Conservation (phyloP, 2,329 filamentous ascomycete genomes). For the Coniella vitis region DNA sequence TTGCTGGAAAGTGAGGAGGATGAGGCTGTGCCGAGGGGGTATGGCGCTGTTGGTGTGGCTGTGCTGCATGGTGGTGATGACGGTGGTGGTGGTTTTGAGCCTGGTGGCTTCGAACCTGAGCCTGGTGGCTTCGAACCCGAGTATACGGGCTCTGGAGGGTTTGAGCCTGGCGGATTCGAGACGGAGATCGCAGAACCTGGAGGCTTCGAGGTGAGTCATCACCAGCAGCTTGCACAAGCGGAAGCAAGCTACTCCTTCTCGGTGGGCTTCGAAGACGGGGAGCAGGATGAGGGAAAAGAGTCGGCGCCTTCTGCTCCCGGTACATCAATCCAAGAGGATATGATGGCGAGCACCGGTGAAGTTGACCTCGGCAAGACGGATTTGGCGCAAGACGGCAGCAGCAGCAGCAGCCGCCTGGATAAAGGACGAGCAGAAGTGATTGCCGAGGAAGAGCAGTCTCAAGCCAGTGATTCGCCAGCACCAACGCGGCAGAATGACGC, state of each 20-base stretch:
- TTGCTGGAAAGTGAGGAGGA: slow-evolving; percentile 20
- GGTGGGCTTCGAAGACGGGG: not conserved
- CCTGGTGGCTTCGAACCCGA: slow-evolving; percentile 2
- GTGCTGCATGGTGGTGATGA: slow-evolving; percentile 1
- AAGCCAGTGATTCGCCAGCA: no score
- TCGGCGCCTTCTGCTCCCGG: no score
- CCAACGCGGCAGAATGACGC: no score
- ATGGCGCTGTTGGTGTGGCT: not conserved
- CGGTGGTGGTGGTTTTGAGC: slow-evolving; percentile 3
- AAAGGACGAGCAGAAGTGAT: no score
- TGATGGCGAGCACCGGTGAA: no score
- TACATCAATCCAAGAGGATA: no score
- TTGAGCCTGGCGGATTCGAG: not conserved
- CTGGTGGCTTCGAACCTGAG: not conserved
- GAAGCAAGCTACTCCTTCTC: not conserved
- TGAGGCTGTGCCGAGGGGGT: slow-evolving; percentile 8
- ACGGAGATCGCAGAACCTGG: not conserved
- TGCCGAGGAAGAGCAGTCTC: no score
- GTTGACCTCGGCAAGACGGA: no score
- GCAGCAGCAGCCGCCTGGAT: no score
- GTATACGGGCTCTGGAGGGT: not conserved
- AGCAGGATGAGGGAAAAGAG: no score
- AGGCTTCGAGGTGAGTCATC: not conserved
- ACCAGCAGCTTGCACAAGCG: no score
- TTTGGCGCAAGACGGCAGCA: no score